Percentiles rank a stretch among this genome's conserved stretches.
phyloP scores from a whole-genome alignment of 768 basidiomycete species.

The Phaeotremella skinneri region DNA sequence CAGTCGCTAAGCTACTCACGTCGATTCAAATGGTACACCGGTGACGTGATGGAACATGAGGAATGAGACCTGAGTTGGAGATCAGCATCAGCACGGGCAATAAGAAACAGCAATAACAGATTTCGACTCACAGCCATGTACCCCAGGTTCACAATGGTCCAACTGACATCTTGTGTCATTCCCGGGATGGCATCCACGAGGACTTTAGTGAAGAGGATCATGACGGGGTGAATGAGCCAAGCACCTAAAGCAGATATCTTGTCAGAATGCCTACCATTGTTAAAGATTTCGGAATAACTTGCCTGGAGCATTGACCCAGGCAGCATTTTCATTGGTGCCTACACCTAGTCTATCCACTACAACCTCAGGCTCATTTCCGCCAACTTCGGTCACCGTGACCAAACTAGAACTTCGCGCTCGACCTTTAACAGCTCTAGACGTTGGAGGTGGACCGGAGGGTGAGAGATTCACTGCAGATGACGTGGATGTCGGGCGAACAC shows the following conservation, averaged over 20 bases:
- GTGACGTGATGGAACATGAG: slow-evolving; percentile 99
- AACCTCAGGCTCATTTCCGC: slow-evolving; percentile 50
- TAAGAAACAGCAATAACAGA: not conserved
- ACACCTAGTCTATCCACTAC: slow-evolving; percentile 50
- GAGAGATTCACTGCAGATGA: slow-evolving; percentile 4
- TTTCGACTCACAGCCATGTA: slow-evolving; percentile 79
- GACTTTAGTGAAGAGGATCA: slow-evolving; percentile 86
- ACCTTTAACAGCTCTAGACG: slow-evolving; percentile 19
- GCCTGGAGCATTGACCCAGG: slow-evolving; percentile 53
- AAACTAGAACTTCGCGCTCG: slow-evolving; percentile 51
- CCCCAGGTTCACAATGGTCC: slow-evolving; percentile 86
- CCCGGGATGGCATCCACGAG: slow-evolving; percentile 91
- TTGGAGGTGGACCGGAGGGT: not conserved
- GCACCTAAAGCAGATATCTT: too few relatives aligned
- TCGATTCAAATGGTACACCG: slow-evolving; percentile 85
- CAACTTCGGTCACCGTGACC: slow-evolving; percentile 53
- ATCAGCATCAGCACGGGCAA: not conserved
- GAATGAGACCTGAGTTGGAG: slow-evolving; percentile 70
- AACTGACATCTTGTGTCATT: slow-evolving; percentile 88
- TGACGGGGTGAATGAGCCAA: slow-evolving; percentile 94
- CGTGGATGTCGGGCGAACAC: slow-evolving; percentile 5
- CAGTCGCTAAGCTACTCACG: slow-evolving; percentile 23
- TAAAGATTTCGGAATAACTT: too few relatives aligned
- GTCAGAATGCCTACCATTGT: too few relatives aligned
- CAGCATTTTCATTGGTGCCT: slow-evolving; percentile 51